Evolutionary conservation across 768 basidiomycete genomes (phyloP), one percentile per base, ranked within the genome.

Genomic region (Boletus coccyginus): DNA sequence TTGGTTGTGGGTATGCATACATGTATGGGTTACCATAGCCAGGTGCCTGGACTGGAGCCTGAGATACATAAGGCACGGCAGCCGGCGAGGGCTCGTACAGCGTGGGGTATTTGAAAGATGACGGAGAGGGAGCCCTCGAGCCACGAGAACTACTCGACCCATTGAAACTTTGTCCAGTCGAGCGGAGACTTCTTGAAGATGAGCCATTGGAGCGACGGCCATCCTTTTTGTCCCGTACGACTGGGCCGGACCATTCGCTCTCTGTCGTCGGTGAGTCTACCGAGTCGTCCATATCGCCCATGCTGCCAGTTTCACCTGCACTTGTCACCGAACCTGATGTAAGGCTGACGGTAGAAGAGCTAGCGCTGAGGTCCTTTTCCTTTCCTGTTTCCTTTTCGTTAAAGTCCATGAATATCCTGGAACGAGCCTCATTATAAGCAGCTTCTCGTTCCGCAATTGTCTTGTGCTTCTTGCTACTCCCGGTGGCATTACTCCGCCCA

Each of bases 371-470:
- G 60, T 88, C 86, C 62, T 86, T 87, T 53, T 81, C 83, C 67
- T 86, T 84, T 54, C 81, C 82, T 67, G 85, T 86, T 63, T 75
- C 77, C 61, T 79, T 82, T 53, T 89, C 88, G 67, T 90, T 81
- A 61, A 92, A 90, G 60, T 74, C 86, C 83, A 90, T 87, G 74
- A 94, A 94, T 61, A 94, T 94, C 53, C 92, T 82, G 38, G 84
- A 87, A 45, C 92, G 83, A 31, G 92, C 92, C 70, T 90, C 86
- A 51, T 90, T 88, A 62, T 94, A 94, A n/a, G 90, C 92, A 0
- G 89, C 92, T 66, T 90, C 90, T 33, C 92, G 87, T 69, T 94
- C 86, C 64, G 90, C 88, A 24, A 94, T 85, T 3, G 92, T 92
- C 76, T 84, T 83, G 32, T 81, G 80, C 66, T 88, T 85, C 75